Evolutionary conservation across 2,329 filamentous ascomycete species (phyloP).

Genomic region (Epicoccum sorghinum): DNA sequence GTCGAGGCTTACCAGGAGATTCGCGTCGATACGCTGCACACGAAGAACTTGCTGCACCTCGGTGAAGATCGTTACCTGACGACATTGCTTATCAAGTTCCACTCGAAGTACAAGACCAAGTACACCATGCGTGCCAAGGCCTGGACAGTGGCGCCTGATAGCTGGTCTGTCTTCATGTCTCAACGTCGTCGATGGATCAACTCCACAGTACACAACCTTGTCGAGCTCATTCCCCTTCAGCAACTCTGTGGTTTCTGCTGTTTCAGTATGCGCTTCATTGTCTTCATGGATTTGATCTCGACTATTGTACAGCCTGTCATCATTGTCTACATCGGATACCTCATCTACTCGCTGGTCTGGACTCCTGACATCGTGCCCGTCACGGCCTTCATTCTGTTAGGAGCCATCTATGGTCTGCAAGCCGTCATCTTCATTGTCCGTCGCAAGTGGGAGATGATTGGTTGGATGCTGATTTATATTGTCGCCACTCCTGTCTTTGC

Average conservation of each 20-base stretch:
- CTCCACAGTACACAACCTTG: conserved; percentile 96
- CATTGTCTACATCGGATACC: conserved; percentile 85
- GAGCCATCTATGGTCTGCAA: conserved; percentile 95
- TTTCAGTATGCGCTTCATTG: conserved; percentile 98
- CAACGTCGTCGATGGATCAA: conserved; percentile 99
- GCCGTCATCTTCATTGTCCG: conserved; percentile 95
- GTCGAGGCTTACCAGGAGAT: conserved; percentile 88
- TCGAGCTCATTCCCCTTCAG: conserved; percentile 89
- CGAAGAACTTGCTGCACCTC: conserved; percentile 96
- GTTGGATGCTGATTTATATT: conserved; percentile 98
- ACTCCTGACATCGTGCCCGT: conserved; percentile 73
- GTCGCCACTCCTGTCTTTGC: conserved; percentile 90
- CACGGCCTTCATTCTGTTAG: conserved; percentile 88
- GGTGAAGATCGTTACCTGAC: conserved; percentile 98
- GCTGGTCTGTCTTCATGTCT: conserved; percentile 92
- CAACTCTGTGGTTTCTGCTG: conserved; percentile 99
- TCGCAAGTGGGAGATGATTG: conserved; percentile 99
- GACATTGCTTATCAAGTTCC: conserved; percentile 89
- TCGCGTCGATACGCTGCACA: conserved; percentile 95
- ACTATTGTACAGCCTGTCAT: conserved; percentile 93
- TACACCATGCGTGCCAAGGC: conserved; percentile 91
- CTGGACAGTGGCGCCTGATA: conserved; percentile 96
- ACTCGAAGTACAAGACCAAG: conserved; percentile 97
- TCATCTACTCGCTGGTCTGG: conserved; percentile 74
- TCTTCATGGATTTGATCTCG: conserved; percentile 90